Evolutionary conservation across 805 yeast genomes (phyloP).

Genomic region (Ogataea pilisensis): DNA sequence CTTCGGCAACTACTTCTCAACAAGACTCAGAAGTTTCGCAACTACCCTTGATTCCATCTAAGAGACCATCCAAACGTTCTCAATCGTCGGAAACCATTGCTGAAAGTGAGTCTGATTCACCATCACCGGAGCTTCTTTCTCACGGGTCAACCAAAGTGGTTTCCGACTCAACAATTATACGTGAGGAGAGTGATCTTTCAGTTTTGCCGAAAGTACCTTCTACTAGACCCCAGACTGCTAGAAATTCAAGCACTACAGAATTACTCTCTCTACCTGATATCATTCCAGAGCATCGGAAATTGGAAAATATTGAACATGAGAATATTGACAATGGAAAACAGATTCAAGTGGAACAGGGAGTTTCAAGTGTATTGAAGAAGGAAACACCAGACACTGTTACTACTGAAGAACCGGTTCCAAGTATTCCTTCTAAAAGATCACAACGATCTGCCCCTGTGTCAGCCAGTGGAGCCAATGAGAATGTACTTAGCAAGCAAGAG

Average conservation of each 20-base stretch:
- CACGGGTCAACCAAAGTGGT: conserved; percentile 12
- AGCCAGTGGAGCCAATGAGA: background rate
- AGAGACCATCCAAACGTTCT: conserved; percentile 3
- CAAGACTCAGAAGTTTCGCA: background rate
- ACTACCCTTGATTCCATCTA: conserved; percentile 5
- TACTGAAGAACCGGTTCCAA: conserved; percentile 3
- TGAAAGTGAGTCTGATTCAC: too few species aligned
- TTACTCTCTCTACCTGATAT: too few species aligned
- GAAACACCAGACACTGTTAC: background rate
- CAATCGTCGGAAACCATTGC: background rate
- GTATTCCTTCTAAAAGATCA: conserved; percentile 18
- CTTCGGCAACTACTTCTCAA: background rate
- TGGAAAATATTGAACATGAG: too few species aligned
- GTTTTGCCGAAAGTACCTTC: too few species aligned
- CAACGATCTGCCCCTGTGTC: too few species aligned
- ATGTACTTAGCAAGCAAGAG: too few species aligned
- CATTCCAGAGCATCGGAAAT: too few species aligned
- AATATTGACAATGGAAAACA: background rate
- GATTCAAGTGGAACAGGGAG: background rate
- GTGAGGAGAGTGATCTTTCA: too few species aligned
- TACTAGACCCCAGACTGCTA: too few species aligned
- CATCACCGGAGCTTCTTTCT: conserved; percentile 16
- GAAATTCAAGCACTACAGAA: too few species aligned
- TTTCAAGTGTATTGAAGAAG: background rate
- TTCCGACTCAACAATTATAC: conserved; percentile 11